Percentiles rank a stretch among this genome's conserved stretches.
Conservation (phyloP, 495 filamentous ascomycete genomes). For the Chaetomium fimeti region DNA sequence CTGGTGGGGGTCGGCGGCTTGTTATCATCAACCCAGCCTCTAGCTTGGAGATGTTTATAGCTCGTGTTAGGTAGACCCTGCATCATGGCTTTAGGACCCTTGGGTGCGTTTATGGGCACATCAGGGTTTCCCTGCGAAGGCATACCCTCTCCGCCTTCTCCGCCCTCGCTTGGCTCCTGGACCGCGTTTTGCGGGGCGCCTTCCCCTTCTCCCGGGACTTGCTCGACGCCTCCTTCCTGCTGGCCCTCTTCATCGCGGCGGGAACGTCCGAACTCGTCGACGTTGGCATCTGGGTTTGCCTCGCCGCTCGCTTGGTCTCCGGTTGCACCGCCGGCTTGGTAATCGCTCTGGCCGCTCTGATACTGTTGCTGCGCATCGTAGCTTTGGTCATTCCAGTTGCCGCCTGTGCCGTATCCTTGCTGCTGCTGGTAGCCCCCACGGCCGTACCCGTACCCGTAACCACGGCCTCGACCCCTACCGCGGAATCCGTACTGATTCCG, state of each 20-base stretch:
- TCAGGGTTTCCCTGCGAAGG: constrained; percentile 36
- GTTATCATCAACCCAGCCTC: constrained; percentile 46
- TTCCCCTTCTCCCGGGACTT: constrained; percentile 18
- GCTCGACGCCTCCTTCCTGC: constrained; percentile 20
- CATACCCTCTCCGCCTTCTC: constrained; percentile 15
- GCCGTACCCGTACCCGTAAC: constrained; percentile 53
- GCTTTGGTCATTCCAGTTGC: constrained; percentile 34
- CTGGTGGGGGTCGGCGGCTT: constrained; percentile 38
- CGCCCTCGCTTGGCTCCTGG: constrained; percentile 3
- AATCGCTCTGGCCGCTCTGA: constrained; percentile 24
- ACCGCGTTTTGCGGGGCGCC: constrained; percentile 22
- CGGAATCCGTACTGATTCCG: constrained; percentile 48
- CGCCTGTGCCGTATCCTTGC: constrained; percentile 26
- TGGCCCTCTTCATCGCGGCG: constrained; percentile 36
- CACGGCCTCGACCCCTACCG: constrained; percentile 66
- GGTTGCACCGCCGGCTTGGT: constrained; percentile 16
- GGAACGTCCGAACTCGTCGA: constrained; percentile 56
- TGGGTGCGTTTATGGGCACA: constrained; percentile 68
- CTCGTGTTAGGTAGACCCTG: constrained; percentile 79
- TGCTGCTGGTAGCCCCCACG: constrained; percentile 42
- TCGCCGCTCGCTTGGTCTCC: constrained; percentile 20
- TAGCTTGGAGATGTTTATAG: constrained; percentile 52
- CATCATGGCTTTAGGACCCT: constrained; percentile 89
- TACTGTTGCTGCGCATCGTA: constrained; percentile 27
- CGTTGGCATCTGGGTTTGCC: constrained; percentile 32